Conservation (phyloP, 1,139 yeast species). For the Magnusiomyces magnusii region DNA sequence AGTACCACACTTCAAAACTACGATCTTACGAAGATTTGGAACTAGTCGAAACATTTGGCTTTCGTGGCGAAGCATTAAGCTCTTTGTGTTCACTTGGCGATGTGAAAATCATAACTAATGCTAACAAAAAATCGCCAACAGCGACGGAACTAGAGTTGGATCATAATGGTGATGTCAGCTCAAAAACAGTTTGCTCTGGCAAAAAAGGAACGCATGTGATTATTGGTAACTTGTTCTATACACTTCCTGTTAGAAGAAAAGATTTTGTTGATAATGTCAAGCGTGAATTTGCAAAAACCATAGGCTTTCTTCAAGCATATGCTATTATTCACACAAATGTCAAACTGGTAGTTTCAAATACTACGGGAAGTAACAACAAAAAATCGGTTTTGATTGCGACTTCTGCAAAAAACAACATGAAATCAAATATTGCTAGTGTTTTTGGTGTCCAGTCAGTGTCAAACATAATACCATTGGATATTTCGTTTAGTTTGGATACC, state of each 20-base stretch:
- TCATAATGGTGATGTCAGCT: constrained; percentile 43
- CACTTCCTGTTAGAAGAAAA: constrained; percentile 58
- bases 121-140: constrained; percentile 44
- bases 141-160: constrained; percentile 51
- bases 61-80: constrained; percentile 34
- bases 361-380: constrained; percentile 23
- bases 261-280: constrained; percentile 62
- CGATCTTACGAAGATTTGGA: constrained; percentile 48
- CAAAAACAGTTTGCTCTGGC: constrained; percentile 34
- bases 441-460: constrained; percentile 61
- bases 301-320: constrained; percentile 58
- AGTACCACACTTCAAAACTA: constrained; percentile 79
- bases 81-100: constrained; percentile 37
- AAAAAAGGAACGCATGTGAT: constrained; percentile 48
- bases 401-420: constrained; percentile 41
- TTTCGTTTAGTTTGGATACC: constrained; percentile 7
- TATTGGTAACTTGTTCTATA: constrained; percentile 45
- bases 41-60: constrained; percentile 35
- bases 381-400: constrained; percentile 31
- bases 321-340: constrained; percentile 52
- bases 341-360: constrained; percentile 48
- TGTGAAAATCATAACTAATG: constrained; percentile 48
- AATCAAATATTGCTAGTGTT: constrained; percentile 55
- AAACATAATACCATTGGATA: constrained; percentile 39
- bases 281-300: constrained; percentile 62